Evolutionary conservation across 306 rosid species (phyloP).

Genomic region (Ormosia semicastrata): DNA sequence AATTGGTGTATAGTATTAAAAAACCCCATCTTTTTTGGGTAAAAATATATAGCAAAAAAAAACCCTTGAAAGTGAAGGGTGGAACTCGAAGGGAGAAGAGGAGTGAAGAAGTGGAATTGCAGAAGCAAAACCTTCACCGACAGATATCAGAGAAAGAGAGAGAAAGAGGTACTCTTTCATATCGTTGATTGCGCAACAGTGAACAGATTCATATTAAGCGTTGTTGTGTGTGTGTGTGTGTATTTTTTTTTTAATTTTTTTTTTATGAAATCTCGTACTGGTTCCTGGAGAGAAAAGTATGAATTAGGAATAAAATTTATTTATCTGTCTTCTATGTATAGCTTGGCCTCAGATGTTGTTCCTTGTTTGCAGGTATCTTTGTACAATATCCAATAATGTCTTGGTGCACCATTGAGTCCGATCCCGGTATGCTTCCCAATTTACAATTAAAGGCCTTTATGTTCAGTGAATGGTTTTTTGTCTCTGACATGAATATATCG

Average conservation of each 20-base stretch:
- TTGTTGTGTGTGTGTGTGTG: no score
- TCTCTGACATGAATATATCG: neutral
- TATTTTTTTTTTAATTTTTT: no score
- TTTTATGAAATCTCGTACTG: neutral
- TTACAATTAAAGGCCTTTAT: no score
- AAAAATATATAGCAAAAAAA: neutral
- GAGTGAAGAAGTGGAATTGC: neutral
- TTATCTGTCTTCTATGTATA: no score
- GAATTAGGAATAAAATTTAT: neutral
- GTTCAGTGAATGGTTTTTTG: neutral
- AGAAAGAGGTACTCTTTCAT: neutral
- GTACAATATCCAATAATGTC: constrained; percentile 59
- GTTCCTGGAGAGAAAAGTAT: no score
- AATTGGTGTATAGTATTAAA: no score
- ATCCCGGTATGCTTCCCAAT: constrained; percentile 66
- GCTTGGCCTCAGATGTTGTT: neutral
- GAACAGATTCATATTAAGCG: neutral
- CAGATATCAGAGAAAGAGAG: neutral
- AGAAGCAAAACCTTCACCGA: neutral
- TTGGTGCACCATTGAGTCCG: constrained; percentile 99
- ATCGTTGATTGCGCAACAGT: neutral
- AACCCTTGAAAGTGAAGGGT: neutral
- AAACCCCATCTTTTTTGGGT: neutral
- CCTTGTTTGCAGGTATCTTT: constrained; percentile 40
- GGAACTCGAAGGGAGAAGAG: neutral